Conservation (phyloP, 305 asterid genomes). For the Fraxinus sp. region DNA sequence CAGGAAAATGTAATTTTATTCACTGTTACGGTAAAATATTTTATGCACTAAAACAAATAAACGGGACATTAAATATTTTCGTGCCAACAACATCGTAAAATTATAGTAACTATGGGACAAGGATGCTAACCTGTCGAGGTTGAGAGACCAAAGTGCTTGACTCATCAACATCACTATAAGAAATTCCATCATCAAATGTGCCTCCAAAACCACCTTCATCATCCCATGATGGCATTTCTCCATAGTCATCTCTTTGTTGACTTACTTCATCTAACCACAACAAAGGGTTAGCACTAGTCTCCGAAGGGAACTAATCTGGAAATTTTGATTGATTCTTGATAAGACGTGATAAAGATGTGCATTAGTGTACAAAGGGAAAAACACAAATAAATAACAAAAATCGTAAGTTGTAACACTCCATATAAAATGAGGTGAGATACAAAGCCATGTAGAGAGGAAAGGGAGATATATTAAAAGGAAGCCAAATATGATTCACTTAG, state of each 20-base stretch:
- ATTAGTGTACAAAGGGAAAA: neutral
- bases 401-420: neutral
- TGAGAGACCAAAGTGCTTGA: conserved; percentile 72
- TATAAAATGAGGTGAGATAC: neutral
- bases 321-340: neutral
- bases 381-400: neutral
- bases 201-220: conserved; percentile 62
- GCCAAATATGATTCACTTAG: neutral
- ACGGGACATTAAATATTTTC: neutral
- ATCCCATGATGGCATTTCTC: conserved; percentile 62
- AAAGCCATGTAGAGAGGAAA: neutral
- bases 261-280: conserved; percentile 46
- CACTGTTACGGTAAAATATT: too few species aligned
- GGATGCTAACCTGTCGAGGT: conserved; percentile 80
- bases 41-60: too few species aligned
- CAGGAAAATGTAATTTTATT: too few species aligned
- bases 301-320: neutral
- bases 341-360: neutral
- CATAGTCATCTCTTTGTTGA: conserved; percentile 54
- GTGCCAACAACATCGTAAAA: neutral
- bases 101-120: neutral
- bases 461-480: neutral
- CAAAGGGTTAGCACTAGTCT: neutral
- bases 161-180: conserved; percentile 57
- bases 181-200: conserved; percentile 49